phyloP scores from a whole-genome alignment of 257 asterid species.

The Nemophila menziesii region DNA sequence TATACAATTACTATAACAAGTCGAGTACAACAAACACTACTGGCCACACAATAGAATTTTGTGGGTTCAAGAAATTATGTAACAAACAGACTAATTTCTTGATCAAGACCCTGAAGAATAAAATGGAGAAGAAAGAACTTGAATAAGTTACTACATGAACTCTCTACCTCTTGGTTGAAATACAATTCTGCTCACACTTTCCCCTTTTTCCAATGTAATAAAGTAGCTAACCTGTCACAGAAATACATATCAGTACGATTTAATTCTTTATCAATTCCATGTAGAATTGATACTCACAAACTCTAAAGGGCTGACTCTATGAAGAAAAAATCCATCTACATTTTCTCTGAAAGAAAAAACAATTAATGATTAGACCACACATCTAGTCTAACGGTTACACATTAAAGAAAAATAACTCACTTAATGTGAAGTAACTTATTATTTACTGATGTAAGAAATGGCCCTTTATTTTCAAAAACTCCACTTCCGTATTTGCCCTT shows the following conservation, averaged over 20 bases:
- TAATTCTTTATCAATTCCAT: not conserved
- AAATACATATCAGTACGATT: not conserved
- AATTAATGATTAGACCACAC: not conserved
- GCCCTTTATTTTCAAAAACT: slow-evolving; percentile 19
- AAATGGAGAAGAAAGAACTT: no score
- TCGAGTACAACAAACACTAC: no score
- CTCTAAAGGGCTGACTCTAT: slow-evolving; percentile 35
- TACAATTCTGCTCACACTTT: slow-evolving; percentile 25
- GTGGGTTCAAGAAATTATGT: no score
- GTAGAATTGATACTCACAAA: slow-evolving; percentile 29
- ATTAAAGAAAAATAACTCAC: slow-evolving; percentile 21
- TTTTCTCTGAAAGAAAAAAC: slow-evolving; percentile 22
- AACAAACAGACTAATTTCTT: no score
- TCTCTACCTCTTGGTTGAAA: slow-evolving; percentile 46
- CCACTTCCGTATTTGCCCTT: slow-evolving; percentile 2
- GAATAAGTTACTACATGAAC: slow-evolving; percentile 25
- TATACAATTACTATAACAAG: no score
- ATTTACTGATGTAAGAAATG: slow-evolving; percentile 23
- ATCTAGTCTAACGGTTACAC: not conserved
- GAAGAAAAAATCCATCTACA: slow-evolving; percentile 40
- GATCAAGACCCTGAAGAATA: no score
- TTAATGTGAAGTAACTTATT: slow-evolving; percentile 12
- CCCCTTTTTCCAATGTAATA: slow-evolving; percentile 40
- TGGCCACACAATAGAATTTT: no score
- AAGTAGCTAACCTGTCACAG: slow-evolving; percentile 31